Evolutionary conservation across 2,329 filamentous ascomycete species (phyloP).

Genomic region (Colletotrichum spinosum): DNA sequence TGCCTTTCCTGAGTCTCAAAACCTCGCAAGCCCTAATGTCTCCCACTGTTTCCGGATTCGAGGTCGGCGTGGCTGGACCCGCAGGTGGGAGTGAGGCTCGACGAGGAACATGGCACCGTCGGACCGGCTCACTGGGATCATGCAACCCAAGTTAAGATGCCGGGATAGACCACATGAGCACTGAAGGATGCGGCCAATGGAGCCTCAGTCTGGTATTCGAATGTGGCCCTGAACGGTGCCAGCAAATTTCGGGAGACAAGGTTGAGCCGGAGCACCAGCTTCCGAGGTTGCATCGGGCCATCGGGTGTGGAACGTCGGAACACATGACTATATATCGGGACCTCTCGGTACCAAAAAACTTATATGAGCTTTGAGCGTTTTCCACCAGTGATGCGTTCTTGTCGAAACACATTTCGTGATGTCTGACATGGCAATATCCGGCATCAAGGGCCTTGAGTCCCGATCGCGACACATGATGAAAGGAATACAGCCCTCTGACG

Average conservation of each 20-base stretch:
- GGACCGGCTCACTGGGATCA: conserved; percentile 28
- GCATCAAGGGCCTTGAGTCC: conserved; percentile 11
- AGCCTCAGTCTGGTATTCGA: no score
- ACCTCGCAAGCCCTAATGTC: background rate
- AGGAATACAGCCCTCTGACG: background rate
- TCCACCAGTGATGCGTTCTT: conserved; percentile 17
- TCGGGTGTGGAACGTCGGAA: conserved; percentile 4
- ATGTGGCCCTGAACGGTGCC: no score
- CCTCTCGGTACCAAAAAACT: conserved; percentile 13
- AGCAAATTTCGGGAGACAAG: no score
- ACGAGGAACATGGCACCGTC: conserved; percentile 1
- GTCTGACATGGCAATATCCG: background rate
- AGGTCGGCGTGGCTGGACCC: conserved; percentile 22
- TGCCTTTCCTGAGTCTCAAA: background rate
- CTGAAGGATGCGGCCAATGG: conserved; percentile 2
- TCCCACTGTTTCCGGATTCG: conserved; percentile 7
- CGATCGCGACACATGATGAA: background rate
- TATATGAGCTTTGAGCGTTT: background rate
- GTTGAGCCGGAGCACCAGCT: conserved; percentile 22
- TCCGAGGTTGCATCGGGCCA: conserved; percentile 35
- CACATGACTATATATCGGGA: conserved; percentile 25
- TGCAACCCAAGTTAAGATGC: background rate
- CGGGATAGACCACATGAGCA: conserved; percentile 12
- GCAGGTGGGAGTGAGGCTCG: conserved; percentile 9
- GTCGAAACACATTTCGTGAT: background rate